A percentile compares a stretch with the other conserved stretches of the same genome.
These are phyloP conservation scores for Entrophospora sp. DNA, from an alignment of 192 early-diverging fungal species.

Conservation along the genomic window DNA sequence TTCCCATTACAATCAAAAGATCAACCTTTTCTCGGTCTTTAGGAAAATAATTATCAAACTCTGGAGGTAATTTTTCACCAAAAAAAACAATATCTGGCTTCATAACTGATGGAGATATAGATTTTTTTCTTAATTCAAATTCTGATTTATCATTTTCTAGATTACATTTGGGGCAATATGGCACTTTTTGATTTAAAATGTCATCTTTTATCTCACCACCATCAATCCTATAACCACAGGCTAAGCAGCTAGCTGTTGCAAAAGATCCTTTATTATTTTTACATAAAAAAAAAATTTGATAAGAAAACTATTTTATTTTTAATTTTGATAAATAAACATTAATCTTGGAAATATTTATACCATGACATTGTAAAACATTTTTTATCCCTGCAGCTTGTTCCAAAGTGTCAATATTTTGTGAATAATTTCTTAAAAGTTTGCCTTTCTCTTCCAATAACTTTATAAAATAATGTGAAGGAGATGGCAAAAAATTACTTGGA, in stretches of 20 bases:
- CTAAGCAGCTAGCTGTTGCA: slow-evolving; percentile 84
- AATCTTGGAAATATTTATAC: slow-evolving; percentile 27
- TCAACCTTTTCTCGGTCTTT: slow-evolving; percentile 71
- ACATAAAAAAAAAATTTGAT: background rate
- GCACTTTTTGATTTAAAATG: slow-evolving; percentile 68
- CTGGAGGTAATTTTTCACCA: slow-evolving; percentile 80
- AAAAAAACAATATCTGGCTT: slow-evolving; percentile 99
- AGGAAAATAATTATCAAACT: slow-evolving; percentile 66
- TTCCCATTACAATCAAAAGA: slow-evolving; percentile 91
- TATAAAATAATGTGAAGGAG: slow-evolving; percentile 80
- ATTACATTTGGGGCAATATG: slow-evolving; percentile 66
- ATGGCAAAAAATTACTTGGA: slow-evolving; percentile 80
- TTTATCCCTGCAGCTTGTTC: slow-evolving; percentile 82
- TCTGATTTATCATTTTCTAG: slow-evolving; percentile 34
- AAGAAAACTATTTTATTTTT: background rate
- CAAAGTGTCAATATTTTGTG: slow-evolving; percentile 96
- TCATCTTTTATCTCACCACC: slow-evolving; percentile 74
- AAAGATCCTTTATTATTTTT: slow-evolving; percentile 72
- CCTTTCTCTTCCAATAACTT: slow-evolving; percentile 78
- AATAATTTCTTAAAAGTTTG: slow-evolving; percentile 88
- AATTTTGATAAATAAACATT: background rate
- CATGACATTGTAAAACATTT: slow-evolving; percentile 83
- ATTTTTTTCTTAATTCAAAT: too few relatives aligned
- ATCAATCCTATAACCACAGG: slow-evolving; percentile 64
- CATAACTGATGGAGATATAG: slow-evolving; percentile 73